Percentiles rank a stretch among this genome's conserved stretches.
Evolutionary conservation across 2,329 filamentous ascomycete species (phyloP).

Genomic region (Penicillium rolfsii): DNA sequence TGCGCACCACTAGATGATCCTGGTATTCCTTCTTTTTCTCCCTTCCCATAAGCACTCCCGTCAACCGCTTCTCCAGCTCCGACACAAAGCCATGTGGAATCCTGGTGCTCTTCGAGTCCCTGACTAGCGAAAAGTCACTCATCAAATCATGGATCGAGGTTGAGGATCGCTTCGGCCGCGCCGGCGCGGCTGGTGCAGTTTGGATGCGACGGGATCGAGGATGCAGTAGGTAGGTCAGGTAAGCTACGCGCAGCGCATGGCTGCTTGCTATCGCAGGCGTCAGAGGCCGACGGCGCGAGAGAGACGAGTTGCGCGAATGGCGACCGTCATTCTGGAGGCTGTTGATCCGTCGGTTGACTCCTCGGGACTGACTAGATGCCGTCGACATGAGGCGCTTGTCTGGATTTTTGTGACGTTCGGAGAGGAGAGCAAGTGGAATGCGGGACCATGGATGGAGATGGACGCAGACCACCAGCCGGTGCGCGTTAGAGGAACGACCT

Average conservation of each 20-base stretch:
- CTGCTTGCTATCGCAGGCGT: conserved; percentile 80
- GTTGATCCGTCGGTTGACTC: conserved; percentile 52
- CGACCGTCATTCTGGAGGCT: conserved; percentile 50
- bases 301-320: conserved; percentile 49
- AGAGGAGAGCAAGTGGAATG: conserved; percentile 33
- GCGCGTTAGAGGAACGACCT: conserved; percentile 7
- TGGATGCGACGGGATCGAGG: conserved; percentile 87
- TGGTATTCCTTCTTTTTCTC: conserved; percentile 87
- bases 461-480: conserved; percentile 32
- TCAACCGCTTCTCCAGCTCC: conserved; percentile 75
- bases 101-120: conserved; percentile 69
- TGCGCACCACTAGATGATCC: conserved; percentile 87
- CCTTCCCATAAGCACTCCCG: conserved; percentile 76
- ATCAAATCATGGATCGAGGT: conserved; percentile 79
- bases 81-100: conserved; percentile 73
- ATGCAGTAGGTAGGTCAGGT: conserved; percentile 89
- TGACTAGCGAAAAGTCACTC: conserved; percentile 76
- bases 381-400: conserved; percentile 49
- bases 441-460: conserved; percentile 40
- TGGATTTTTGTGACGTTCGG: conserved; percentile 30
- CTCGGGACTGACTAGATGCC: conserved; percentile 50
- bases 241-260: conserved; percentile 87
- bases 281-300: conserved; percentile 48
- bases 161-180: conserved; percentile 69
- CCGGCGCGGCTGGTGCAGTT: conserved; percentile 70